Percentiles rank a stretch among this genome's conserved stretches.
Conservation (phyloP, 2,329 filamentous ascomycete species). For the Pseudogymnoascus sp. region DNA sequence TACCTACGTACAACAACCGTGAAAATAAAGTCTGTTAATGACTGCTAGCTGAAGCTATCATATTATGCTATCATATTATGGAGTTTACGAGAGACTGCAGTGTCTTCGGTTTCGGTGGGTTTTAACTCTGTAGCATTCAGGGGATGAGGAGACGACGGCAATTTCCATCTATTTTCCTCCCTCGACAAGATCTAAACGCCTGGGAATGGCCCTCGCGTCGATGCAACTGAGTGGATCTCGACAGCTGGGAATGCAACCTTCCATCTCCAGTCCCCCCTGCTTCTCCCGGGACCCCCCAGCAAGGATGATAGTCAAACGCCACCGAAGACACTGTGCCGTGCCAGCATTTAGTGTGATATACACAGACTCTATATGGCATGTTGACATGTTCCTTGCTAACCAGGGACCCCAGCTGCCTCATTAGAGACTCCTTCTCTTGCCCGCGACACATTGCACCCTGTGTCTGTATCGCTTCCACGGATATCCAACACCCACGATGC, state of each 20-base stretch:
- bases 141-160: background rate
- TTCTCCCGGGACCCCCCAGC: too few relatives aligned
- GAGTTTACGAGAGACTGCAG: background rate
- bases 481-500: background rate
- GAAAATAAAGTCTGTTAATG: background rate
- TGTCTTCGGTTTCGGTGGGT: background rate
- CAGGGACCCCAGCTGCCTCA: background rate
- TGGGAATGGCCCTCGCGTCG: background rate
- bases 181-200: background rate
- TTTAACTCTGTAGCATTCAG: background rate
- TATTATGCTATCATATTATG: background rate
- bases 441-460: background rate
- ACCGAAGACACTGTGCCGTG: background rate
- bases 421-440: background rate
- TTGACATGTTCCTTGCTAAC: background rate
- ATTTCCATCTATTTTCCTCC: background rate
- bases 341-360: background rate
- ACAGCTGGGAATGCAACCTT: too few relatives aligned
- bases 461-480: background rate
- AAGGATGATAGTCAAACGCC: constrained; percentile 11
- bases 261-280: background rate
- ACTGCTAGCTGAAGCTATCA: background rate
- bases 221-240: background rate
- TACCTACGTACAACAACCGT: background rate
- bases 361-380: background rate